These are phyloP conservation scores for Saccharomycodes ludwigii DNA, from an alignment of 805 yeast genomes.

Conservation along the genomic window DNA sequence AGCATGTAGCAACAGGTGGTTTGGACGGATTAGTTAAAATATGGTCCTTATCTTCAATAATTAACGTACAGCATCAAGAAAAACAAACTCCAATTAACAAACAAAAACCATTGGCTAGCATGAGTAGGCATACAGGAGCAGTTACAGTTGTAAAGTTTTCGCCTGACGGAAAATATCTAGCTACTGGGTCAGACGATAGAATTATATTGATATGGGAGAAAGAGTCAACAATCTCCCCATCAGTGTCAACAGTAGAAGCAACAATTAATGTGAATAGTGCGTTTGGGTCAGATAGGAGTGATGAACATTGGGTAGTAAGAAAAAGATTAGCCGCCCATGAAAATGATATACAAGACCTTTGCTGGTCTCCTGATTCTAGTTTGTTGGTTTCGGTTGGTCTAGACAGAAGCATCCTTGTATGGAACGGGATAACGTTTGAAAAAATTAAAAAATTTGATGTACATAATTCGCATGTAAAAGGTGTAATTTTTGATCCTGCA, in stretches of 20 bases:
- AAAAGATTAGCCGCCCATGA: slow-evolving; percentile 93
- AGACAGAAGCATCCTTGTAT: slow-evolving; percentile 82
- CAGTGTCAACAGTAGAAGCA: background rate
- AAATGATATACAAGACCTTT: slow-evolving; percentile 93
- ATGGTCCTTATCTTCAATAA: slow-evolving; percentile 60
- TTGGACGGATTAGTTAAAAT: slow-evolving; percentile 83
- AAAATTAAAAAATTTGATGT: slow-evolving; percentile 79
- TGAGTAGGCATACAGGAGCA: slow-evolving; percentile 95
- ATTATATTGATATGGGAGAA: slow-evolving; percentile 86
- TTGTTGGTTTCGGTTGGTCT: slow-evolving; percentile 88
- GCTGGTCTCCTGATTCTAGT: slow-evolving; percentile 95
- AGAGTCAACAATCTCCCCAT: too few species aligned
- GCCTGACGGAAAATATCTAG: slow-evolving; percentile 82
- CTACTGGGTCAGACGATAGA: slow-evolving; percentile 92
- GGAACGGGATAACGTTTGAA: slow-evolving; percentile 91
- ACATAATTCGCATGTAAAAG: slow-evolving; percentile 92
- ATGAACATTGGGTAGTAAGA: slow-evolving; percentile 91
- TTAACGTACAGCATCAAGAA: slow-evolving; percentile 24
- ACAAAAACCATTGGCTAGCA: slow-evolving; percentile 61
- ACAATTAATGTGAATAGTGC: slow-evolving; percentile 23
- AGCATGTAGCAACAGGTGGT: slow-evolving; percentile 87
- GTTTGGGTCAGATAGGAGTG: slow-evolving; percentile 64
- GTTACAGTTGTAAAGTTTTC: slow-evolving; percentile 89
- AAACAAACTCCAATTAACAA: slow-evolving; percentile 8
- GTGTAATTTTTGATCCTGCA: slow-evolving; percentile 96